Percentiles rank a stretch among this genome's conserved stretches.
These are phyloP conservation scores for Beta vulgaris DNA, from an alignment of 148 eudicot genomes.

Conservation along the genomic window DNA sequence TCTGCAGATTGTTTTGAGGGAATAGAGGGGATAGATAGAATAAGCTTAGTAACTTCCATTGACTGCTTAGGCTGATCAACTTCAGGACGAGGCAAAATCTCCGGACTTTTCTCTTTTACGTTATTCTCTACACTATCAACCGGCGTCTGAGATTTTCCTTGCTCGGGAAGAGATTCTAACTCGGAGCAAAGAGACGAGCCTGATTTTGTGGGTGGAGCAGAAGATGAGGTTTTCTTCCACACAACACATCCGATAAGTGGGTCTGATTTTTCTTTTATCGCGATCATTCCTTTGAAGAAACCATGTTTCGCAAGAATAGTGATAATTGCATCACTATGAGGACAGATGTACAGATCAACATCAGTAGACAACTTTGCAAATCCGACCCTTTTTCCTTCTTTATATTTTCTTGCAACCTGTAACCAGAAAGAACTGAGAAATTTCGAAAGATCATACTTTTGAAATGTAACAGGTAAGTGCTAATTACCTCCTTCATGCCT, in stretches of 20 bases:
- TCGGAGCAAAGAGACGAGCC: too few relatives aligned
- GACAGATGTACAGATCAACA: constrained; percentile 69
- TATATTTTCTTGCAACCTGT: constrained; percentile 64
- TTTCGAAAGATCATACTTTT: background rate
- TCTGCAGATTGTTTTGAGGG: constrained; percentile 21
- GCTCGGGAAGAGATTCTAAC: too few relatives aligned
- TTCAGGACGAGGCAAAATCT: constrained; percentile 13
- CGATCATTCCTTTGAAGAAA: constrained; percentile 59
- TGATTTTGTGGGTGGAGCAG: constrained; percentile 33
- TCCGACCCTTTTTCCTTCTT: constrained; percentile 57
- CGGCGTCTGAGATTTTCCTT: constrained; percentile 31
- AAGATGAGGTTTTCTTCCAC: constrained; percentile 54
- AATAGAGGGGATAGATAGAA: constrained; percentile 17
- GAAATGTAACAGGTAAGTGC: background rate
- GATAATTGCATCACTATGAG: constrained; percentile 55
- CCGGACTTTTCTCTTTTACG: constrained; percentile 23
- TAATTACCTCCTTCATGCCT: constrained; percentile 65
- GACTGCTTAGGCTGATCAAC: constrained; percentile 3
- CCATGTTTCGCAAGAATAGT: constrained; percentile 71
- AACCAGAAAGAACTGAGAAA: constrained; percentile 3
- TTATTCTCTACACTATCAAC: constrained; percentile 16
- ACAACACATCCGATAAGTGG: constrained; percentile 72
- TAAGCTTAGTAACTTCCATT: constrained; percentile 24
- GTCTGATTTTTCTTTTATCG: constrained; percentile 45
- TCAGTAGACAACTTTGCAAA: constrained; percentile 54